Evolutionary conservation across 495 filamentous ascomycete genomes (phyloP).

Genomic region (Cercophora scortea): DNA sequence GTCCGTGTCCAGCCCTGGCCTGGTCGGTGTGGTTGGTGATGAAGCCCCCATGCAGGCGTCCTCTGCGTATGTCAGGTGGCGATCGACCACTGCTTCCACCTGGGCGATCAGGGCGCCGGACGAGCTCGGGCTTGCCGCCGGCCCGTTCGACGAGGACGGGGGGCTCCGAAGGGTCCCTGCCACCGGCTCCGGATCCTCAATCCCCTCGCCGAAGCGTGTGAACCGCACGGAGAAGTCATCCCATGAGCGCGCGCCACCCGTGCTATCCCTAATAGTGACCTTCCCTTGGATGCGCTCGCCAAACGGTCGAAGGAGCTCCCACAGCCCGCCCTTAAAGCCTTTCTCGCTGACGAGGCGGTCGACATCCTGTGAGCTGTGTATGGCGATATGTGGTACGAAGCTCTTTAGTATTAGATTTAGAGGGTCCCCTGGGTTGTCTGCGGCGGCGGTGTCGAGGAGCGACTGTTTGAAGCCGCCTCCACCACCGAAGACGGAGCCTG

Average conservation of each 20-base stretch:
- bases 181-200: slow-evolving; percentile 42
- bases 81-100: slow-evolving; percentile 46
- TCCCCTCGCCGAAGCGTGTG: slow-evolving; percentile 54
- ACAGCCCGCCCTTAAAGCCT: slow-evolving; percentile 73
- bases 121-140: too few relatives aligned
- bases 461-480: slow-evolving; percentile 28
- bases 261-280: slow-evolving; percentile 82
- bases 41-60: slow-evolving; percentile 34
- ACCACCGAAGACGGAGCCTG: slow-evolving; percentile 43
- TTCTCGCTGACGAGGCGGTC: slow-evolving; percentile 75
- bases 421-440: slow-evolving; percentile 49
- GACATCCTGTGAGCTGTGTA: slow-evolving; percentile 76
- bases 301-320: slow-evolving; percentile 80
- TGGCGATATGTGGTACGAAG: slow-evolving; percentile 79
- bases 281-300: slow-evolving; percentile 85
- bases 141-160: slow-evolving; percentile 3
- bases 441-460: slow-evolving; percentile 41
- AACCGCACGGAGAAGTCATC: slow-evolving; percentile 91
- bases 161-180: slow-evolving; percentile 26
- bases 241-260: slow-evolving; percentile 70
- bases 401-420: slow-evolving; percentile 69
- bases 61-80: slow-evolving; percentile 45
- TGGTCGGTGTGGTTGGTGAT: slow-evolving; percentile 27
- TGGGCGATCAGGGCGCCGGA: slow-evolving; percentile 13
- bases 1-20: slow-evolving; percentile 29